Percentiles rank a stretch among this genome's conserved stretches.
phyloP scores from a whole-genome alignment of 2,329 filamentous ascomycete species.

The Nigrospora sphaerica region DNA sequence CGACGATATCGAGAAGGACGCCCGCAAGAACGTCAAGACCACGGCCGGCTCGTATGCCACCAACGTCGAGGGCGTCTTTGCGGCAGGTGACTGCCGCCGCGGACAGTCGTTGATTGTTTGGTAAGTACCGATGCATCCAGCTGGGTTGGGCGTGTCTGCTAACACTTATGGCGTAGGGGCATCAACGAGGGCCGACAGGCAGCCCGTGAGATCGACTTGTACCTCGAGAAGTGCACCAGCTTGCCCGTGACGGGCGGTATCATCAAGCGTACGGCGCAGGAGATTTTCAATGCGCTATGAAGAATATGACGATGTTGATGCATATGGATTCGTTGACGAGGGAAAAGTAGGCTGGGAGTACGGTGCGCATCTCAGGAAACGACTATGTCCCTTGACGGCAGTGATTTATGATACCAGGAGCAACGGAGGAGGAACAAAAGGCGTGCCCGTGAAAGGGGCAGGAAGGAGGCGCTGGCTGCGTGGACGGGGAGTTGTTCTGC shows the following conservation, averaged over 20 bases:
- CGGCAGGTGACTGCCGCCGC: conserved; percentile 89
- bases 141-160: conserved; percentile 15
- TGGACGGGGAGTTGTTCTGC: conserved; percentile 4
- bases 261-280: conserved; percentile 72
- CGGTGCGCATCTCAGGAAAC: neutral
- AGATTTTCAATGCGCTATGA: conserved; percentile 44
- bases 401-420: conserved; percentile 4
- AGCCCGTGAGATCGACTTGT: conserved; percentile 86
- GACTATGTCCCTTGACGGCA: neutral
- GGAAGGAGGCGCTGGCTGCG: conserved; percentile 2
- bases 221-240: conserved; percentile 70
- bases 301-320: neutral
- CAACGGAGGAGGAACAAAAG: neutral
- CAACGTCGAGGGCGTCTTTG: conserved; percentile 82
- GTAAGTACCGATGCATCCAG: conserved; percentile 41
- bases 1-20: conserved; percentile 83
- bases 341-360: neutral
- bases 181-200: conserved; percentile 96
- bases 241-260: conserved; percentile 92
- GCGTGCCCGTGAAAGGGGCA: too few species aligned
- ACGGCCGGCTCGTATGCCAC: conserved; percentile 80
- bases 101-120: conserved; percentile 95
- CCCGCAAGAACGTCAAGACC: conserved; percentile 94
- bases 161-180: conserved; percentile 49
- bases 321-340: neutral